Evolutionary conservation across 192 early-diverging fungal genomes (phyloP), one percentile per base, ranked within the genome.

Genomic region (Rhizoclosmatium sp.): DNA sequence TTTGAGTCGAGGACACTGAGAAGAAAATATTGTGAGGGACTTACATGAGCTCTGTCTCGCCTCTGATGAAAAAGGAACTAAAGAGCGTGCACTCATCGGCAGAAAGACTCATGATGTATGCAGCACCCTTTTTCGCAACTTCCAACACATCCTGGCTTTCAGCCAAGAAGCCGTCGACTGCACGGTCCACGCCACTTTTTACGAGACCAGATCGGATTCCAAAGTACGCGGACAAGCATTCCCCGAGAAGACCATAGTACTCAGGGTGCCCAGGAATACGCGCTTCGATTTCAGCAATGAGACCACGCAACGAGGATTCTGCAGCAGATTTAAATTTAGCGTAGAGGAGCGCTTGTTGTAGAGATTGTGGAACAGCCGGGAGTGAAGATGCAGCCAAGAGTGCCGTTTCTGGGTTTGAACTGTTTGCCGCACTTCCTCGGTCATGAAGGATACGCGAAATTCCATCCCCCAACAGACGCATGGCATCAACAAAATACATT

Each of bases 81-180:
- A 94, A 97, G 42, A 98, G 85, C 1, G 87, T 84, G 72, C 87
- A 90, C 80, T 98, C 97, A 65, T 98, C 96, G 12, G 88, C 86
- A 72, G 93, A 98, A 40, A 97, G 85, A 66, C 89, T 85, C 81
- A 94, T 90, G 79, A 98, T 83, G 78, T 95, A 98, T 1, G 92
- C 95, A 67, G 93, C 93, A 67, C 95, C 95, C 77, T 90, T 91
- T 46, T 88, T 95, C 92, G 80, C 80, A 7, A 80, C 62, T 23
- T 56, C 14, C 71, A 69, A 82, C 12, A 97, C 89, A 16, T 91
- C 83, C 46, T 84, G 76, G 96, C 90, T 45, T 92, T 87, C 31
- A 92, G 88, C 12, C 86, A 89, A 31, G 96, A 85, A 48, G 93
- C 79, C 42, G 89, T 88, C 39, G 10, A 76, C 47, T 4, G 31